Base-by-base conservation (phyloP, 495 filamentous ascomycete genomes). In the Hypoxylon cercidicola region DNA sequence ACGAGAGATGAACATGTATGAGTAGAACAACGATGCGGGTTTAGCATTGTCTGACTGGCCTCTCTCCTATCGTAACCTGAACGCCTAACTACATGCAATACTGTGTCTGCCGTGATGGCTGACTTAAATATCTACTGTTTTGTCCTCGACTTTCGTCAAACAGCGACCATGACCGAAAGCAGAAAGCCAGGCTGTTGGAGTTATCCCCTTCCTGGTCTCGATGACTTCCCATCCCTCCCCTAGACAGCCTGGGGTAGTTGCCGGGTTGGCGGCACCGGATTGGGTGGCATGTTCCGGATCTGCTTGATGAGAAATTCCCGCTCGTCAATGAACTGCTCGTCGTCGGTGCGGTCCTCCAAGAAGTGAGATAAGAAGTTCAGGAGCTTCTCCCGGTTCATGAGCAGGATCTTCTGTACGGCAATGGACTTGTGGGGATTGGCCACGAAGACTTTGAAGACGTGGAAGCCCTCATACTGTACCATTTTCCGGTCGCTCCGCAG, bases 391-490 rank as follows among this genome's bases (percentile, higher is more conserved):
- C 93, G 87, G 75, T 99, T 99, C 81, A 96, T 97, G 62, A 97
- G 87, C 54, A 99, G 77, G 71, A 99, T 97, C 70, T 93, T 90
- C 69, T 97, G 92, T 39, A 99, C 96, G 9, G 92, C 90, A 53
- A 92, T 84, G 23, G 92, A 96, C 77, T 99, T 99, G 81, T 97
- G 57, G 86, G 96, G 81, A 73, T 99, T 98, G 46, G 96, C 96
- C 47, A 98, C 95, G 78, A 99, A 99, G 57, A 99, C 93, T 83
- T 99, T 99, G 81, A 99, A 99, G 34, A 99, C 94, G 75, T 99
- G 96, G 75, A 99, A 99, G 20, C 93, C 94, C 77, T 99, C 96
- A 72, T 98, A 99, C 73, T 97, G 93, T 49, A 99, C 95, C 92
- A 98, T 99, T 74, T 95, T 93, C 68, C 93, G 86, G 73, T 98